Conservation (phyloP, 805 yeast species). For the Candida maesae region DNA sequence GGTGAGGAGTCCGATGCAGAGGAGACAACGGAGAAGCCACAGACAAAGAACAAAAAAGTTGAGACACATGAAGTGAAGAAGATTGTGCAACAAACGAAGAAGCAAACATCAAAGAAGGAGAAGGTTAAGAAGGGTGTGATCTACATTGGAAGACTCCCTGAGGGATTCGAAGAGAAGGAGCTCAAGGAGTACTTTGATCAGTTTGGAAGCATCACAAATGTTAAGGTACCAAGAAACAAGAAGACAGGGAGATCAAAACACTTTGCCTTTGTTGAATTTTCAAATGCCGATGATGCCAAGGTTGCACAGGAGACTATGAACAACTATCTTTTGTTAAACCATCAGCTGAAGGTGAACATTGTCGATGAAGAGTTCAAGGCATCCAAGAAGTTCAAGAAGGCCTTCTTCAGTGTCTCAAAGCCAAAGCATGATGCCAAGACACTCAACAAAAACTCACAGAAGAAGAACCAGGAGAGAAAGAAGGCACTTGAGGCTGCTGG, state of each 20-base stretch:
- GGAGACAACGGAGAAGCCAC: constrained; percentile 12
- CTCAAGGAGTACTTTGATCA: constrained; percentile 76
- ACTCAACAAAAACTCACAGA: constrained; percentile 30
- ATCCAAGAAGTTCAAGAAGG: constrained; percentile 33
- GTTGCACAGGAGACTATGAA: constrained; percentile 95
- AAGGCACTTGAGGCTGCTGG: constrained; percentile 33
- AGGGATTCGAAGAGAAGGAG: constrained; percentile 84
- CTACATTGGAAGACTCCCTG: constrained; percentile 89
- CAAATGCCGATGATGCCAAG: constrained; percentile 67
- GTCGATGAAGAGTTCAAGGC: constrained; percentile 43
- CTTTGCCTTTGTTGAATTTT: constrained; percentile 85
- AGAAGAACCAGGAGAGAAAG: constrained; percentile 32
- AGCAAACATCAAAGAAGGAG: constrained; percentile 17
- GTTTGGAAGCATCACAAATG: constrained; percentile 79
- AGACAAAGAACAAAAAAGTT: constrained; percentile 25
- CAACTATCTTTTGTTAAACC: constrained; percentile 86
- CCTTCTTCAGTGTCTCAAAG: constrained; percentile 29
- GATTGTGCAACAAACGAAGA: constrained; percentile 16
- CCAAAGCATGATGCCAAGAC: constrained; percentile 29
- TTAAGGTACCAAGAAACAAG: constrained; percentile 83
- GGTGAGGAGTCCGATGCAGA: constrained; percentile 23
- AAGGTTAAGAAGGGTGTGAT: constrained; percentile 57
- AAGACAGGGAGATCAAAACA: constrained; percentile 90
- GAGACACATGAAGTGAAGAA: constrained; percentile 26
- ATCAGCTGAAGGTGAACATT: constrained; percentile 68